phyloP scores from a whole-genome alignment of 139 green algal genomes.

The Chlamydomonas urium region DNA sequence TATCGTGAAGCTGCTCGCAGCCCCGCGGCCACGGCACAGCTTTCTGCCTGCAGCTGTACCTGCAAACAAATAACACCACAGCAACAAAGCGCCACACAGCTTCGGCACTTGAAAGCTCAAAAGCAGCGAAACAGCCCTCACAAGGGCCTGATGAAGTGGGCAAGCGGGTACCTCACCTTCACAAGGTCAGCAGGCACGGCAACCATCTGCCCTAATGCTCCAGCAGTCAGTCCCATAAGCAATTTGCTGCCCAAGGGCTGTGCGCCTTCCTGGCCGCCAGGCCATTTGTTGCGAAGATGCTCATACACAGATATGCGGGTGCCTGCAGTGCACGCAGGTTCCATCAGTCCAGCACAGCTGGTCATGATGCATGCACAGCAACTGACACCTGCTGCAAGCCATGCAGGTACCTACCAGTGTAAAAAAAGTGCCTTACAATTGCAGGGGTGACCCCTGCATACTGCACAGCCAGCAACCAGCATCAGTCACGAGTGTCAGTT shows the following conservation, averaged over 20 bases:
- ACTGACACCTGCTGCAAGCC: background rate
- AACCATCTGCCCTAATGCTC: constrained; percentile 56
- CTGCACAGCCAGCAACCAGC: too few species aligned
- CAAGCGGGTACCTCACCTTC: constrained; percentile 43
- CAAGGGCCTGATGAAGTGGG: background rate
- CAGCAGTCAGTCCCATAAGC: constrained; percentile 39
- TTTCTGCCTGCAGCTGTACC: constrained; percentile 46
- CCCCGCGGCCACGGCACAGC: constrained; percentile 40
- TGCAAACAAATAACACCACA: constrained; percentile 13
- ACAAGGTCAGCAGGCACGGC: constrained; percentile 64
- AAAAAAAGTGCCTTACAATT: constrained; percentile 52
- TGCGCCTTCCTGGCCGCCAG: background rate
- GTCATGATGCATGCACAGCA: background rate
- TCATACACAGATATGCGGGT: constrained; percentile 59
- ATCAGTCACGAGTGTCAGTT: too few species aligned
- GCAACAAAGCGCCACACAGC: background rate
- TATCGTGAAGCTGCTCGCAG: constrained; percentile 22
- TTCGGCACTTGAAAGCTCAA: background rate
- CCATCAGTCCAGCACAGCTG: background rate
- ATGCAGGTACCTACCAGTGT: constrained; percentile 32
- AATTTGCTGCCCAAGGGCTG: constrained; percentile 17
- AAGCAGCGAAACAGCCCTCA: background rate
- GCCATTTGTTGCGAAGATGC: constrained; percentile 20
- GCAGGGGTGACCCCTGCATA: constrained; percentile 55
- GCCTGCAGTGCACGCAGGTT: constrained; percentile 17